These are phyloP conservation scores for Camellia granthamiana DNA, from an alignment of 148 eudicot genomes.

Conservation along the genomic window DNA sequence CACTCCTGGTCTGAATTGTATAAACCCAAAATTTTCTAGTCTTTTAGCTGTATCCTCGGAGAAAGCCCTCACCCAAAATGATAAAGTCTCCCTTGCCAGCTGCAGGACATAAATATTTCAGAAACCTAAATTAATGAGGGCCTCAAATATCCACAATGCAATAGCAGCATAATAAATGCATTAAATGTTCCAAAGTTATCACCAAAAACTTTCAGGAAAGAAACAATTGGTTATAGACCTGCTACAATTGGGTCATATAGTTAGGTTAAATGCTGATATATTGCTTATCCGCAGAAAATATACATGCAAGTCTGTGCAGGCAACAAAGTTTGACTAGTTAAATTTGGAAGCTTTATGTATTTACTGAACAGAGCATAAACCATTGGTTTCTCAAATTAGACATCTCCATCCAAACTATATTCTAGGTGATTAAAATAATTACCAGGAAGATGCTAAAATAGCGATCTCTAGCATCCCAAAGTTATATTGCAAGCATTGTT, in stretches of 20 bases:
- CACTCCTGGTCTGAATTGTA: constrained; percentile 97
- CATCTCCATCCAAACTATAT: neutral
- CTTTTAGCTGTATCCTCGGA: constrained; percentile 98
- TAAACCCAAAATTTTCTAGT: constrained; percentile 94
- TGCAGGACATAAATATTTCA: constrained; percentile 37
- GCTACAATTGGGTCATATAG: neutral
- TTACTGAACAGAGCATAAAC: neutral
- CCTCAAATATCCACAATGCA: neutral
- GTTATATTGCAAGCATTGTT: neutral
- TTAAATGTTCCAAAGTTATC: neutral
- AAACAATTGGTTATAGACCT: neutral
- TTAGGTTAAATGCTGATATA: neutral
- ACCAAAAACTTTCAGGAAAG: neutral
- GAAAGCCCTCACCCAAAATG: constrained; percentile 99
- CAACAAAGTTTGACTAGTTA: neutral
- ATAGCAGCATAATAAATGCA: neutral
- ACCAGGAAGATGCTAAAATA: neutral
- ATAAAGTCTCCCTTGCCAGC: constrained; percentile 95
- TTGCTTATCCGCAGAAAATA: neutral
- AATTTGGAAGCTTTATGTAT: neutral
- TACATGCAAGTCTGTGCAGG: neutral
- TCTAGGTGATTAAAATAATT: neutral
- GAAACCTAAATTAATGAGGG: constrained; percentile 4
- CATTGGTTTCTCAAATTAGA: neutral
- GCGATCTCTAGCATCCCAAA: neutral